Evolutionary conservation across 768 basidiomycete species (phyloP), one percentile per base, ranked within the genome.

Genomic region (Hygrophoropsis aurantiaca): DNA sequence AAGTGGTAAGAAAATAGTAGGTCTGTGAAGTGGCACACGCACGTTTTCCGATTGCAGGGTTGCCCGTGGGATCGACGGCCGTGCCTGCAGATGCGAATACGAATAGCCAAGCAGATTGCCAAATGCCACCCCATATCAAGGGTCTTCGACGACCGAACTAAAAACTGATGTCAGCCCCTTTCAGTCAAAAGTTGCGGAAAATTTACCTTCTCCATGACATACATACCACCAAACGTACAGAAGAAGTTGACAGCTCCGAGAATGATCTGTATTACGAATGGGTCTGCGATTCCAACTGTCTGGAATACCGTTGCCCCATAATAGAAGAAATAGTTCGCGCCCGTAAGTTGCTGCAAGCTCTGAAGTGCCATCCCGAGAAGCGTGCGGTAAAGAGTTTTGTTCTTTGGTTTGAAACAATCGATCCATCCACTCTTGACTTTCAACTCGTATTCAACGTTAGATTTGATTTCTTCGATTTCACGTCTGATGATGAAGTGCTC

Each of bases 21-120:
- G n/a, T n/a, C n/a, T n/a, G 26, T 36, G 11, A 8, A 23, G 37
- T 20, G 25, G 11, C 27, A 25, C 4, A 69, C 69, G 23, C 43
- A 80, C 81, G 65, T 55, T 75, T 77, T 39, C 85, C 85, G 42
- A 84, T 79, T 10, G 52, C 58, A 33, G 70, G 52, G 59, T 82
- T 69, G 3, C 51, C 58, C 44, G 58, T 55, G 3, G 85, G 85
- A 52, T 80, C 69, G 50, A 75, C 74, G 0, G 79, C 81, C 5
- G 84, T 87, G 8, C 85, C 87, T 1, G 84, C 86, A 11, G 82
- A 74, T 2, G 85, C 84, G 59, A 85, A 88, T 36, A 87, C 79
- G 61, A 87, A 83, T 18, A 88, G 70, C 85, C 85, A 87, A 2
- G 64, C 59, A 0, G 78, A 72, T 54, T 87, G 85, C 86, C 86